Conservation (phyloP, 129 eudicot genomes). For the Helichrysum umbraculigerum region DNA sequence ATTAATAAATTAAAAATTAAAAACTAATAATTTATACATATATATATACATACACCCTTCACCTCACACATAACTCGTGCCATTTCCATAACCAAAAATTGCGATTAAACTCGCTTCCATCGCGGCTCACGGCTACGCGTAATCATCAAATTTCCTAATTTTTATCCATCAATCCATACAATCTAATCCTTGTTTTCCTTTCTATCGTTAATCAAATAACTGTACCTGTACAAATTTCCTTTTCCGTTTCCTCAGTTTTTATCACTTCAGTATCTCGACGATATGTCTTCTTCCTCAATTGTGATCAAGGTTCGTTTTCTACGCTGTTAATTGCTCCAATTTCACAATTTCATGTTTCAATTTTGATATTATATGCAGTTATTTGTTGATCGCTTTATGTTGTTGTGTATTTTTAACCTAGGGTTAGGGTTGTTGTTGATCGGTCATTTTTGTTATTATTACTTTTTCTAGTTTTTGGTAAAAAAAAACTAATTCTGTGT, state of each 20-base stretch:
- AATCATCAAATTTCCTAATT: background rate
- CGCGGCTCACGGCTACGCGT: background rate
- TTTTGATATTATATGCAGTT: background rate
- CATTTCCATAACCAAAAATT: background rate
- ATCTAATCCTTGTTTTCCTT: background rate
- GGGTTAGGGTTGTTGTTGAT: slow-evolving; percentile 36
- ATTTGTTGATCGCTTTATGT: slow-evolving; percentile 8
- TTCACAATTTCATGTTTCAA: background rate
- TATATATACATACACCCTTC: background rate
- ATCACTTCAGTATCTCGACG: slow-evolving; percentile 29
- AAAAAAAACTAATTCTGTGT: background rate
- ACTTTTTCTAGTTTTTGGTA: background rate
- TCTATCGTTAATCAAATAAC: background rate
- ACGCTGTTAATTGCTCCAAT: background rate
- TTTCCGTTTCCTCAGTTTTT: slow-evolving; percentile 9
- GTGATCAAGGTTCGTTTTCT: slow-evolving; percentile 37
- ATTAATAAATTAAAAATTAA: no score
- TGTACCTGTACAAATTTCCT: background rate
- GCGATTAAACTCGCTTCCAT: background rate
- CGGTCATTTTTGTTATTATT: background rate
- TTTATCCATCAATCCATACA: background rate
- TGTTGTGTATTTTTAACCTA: background rate
- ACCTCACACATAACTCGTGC: background rate
- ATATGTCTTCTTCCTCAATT: slow-evolving; percentile 38
- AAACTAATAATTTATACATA: no score